Percentiles rank a stretch among this genome's conserved stretches.
phyloP scores from a whole-genome alignment of 371 early-diverging fungal genomes.

The Mortierella polycephala region DNA sequence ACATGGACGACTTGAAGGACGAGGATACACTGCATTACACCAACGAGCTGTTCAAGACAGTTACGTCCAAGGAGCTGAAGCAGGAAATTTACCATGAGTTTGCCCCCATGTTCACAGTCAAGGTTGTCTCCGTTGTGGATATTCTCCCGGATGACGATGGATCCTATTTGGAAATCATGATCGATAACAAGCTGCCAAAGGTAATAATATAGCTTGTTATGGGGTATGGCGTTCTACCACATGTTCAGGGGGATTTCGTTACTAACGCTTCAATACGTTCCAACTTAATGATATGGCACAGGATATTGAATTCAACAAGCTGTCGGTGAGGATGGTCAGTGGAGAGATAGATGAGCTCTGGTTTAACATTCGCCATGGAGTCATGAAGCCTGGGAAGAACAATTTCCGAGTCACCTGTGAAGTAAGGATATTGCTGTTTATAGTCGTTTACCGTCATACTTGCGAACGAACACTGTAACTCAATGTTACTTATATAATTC shows the following conservation, averaged over 20 bases:
- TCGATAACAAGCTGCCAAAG: constrained; percentile 69
- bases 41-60: constrained; percentile 64
- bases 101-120: constrained; percentile 67
- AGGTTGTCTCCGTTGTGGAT: constrained; percentile 69
- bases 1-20: constrained; percentile 58
- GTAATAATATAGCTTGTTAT: constrained; percentile 34
- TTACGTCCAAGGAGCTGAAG: constrained; percentile 41
- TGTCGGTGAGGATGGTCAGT: constrained; percentile 67
- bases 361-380: constrained; percentile 49
- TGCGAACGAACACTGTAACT: no score
- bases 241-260: background rate
- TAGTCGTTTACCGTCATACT: background rate
- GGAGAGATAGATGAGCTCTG: constrained; percentile 65
- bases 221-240: no score
- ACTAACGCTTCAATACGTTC: background rate
- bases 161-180: constrained; percentile 66
- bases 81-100: constrained; percentile 65
- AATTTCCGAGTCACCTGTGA: constrained; percentile 69
- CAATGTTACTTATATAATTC: no score
- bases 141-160: constrained; percentile 68
- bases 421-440: constrained; percentile 50
- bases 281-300: constrained; percentile 10
- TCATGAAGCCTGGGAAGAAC: constrained; percentile 74
- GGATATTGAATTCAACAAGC: constrained; percentile 61
- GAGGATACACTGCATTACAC: constrained; percentile 62